These are phyloP conservation scores for Alternaria triticina DNA, from an alignment of 2,329 filamentous ascomycete species.

Conservation along the genomic window DNA sequence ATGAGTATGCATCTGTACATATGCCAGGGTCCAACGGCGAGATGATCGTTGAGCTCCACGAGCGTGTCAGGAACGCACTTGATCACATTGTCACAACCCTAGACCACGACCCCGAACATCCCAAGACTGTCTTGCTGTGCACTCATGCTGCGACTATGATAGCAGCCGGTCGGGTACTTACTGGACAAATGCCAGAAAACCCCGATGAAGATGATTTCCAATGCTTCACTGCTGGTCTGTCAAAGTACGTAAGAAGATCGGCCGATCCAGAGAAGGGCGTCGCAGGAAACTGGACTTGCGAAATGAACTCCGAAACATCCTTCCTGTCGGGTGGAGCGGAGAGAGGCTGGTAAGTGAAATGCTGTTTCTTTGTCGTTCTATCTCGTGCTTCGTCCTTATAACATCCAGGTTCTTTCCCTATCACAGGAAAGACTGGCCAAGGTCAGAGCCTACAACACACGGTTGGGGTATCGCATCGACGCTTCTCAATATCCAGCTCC, in stretches of 20 bases:
- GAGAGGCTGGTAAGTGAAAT: constrained; percentile 75
- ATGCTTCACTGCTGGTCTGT: constrained; percentile 83
- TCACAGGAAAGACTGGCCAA: constrained; percentile 17
- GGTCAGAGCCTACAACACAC: constrained; percentile 1
- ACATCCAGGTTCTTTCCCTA: constrained; percentile 1
- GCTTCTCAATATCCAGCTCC: not conserved
- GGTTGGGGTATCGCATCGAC: not conserved
- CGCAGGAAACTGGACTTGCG: constrained; percentile 79
- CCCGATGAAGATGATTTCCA: constrained; percentile 78
- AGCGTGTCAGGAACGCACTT: constrained; percentile 75
- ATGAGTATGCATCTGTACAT: constrained; percentile 66
- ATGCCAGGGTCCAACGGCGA: constrained; percentile 78
- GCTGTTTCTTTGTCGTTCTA: not conserved
- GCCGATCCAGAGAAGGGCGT: constrained; percentile 64
- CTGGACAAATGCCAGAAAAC: constrained; percentile 75
- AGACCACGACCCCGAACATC: constrained; percentile 69
- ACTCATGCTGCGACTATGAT: constrained; percentile 92
- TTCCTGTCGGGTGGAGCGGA: constrained; percentile 83
- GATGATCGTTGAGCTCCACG: constrained; percentile 77
- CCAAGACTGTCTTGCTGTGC: constrained; percentile 76
- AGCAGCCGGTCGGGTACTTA: constrained; percentile 80
- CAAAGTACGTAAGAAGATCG: constrained; percentile 64
- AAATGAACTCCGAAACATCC: constrained; percentile 81
- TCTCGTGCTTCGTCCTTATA: not conserved
- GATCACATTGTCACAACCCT: constrained; percentile 73